Evolutionary conservation across 805 yeast species (phyloP).

Genomic region (Myxozyma vanderwaltii): DNA sequence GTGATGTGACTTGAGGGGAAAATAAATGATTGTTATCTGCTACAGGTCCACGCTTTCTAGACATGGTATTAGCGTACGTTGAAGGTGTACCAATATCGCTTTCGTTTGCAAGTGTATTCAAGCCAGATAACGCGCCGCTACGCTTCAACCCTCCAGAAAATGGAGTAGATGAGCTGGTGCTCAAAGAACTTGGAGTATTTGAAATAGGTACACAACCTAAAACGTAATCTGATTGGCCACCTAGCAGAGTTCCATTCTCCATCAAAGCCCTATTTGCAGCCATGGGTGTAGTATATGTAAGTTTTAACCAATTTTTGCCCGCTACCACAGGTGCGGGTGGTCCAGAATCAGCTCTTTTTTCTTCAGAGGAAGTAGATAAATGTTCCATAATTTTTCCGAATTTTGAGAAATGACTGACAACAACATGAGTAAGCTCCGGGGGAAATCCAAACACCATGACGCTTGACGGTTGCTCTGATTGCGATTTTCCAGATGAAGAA

Average conservation of each 20-base stretch:
- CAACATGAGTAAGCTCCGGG: constrained; percentile 65
- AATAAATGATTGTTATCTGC: background rate
- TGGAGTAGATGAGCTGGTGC: background rate
- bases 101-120: background rate
- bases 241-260: constrained; percentile 75
- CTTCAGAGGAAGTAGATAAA: constrained; percentile 9
- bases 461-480: constrained; percentile 39
- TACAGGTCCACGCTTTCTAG: background rate
- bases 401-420: constrained; percentile 72
- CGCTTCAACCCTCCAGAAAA: background rate
- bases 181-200: background rate
- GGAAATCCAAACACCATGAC: constrained; percentile 89
- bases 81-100: background rate
- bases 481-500: background rate
- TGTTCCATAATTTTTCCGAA: constrained; percentile 82
- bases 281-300: constrained; percentile 74
- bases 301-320: constrained; percentile 88
- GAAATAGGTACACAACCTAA: constrained; percentile 63
- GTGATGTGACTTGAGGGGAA: constrained; percentile 1
- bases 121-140: constrained; percentile 3
- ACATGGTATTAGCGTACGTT: constrained; percentile 1
- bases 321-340: constrained; percentile 64
- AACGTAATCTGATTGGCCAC: constrained; percentile 52
- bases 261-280: constrained; percentile 82
- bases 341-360: background rate